These are phyloP conservation scores for Xylaria flabelliformis DNA, from an alignment of 495 filamentous ascomycete genomes.

Conservation along the genomic window DNA sequence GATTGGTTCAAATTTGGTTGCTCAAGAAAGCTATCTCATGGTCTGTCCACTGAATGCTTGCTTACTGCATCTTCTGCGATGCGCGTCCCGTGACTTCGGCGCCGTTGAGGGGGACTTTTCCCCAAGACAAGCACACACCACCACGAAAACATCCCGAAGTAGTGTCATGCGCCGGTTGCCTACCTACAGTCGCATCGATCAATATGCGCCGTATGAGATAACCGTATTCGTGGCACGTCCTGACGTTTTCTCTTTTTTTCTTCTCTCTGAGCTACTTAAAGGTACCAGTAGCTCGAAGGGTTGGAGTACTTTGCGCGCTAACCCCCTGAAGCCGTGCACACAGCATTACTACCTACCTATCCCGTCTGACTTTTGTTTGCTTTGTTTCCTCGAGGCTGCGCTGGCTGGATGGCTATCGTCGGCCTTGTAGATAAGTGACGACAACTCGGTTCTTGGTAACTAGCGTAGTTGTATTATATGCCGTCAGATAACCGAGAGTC, in stretches of 20 bases:
- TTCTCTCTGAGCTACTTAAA: background rate
- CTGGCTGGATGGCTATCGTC: background rate
- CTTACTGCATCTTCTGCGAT: constrained; percentile 24
- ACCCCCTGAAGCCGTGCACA: constrained; percentile 1
- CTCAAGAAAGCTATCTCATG: background rate
- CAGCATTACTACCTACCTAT: constrained; percentile 11
- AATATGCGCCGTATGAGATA: background rate
- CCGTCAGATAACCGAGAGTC: constrained; percentile 20
- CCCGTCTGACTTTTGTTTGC: constrained; percentile 5
- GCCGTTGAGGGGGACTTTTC: constrained; percentile 14
- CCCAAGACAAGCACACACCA: background rate
- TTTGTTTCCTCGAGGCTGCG: background rate
- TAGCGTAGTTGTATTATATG: background rate
- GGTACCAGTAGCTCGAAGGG: background rate
- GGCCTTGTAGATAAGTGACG: constrained; percentile 1
- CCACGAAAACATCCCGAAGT: background rate
- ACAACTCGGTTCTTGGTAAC: constrained; percentile 4
- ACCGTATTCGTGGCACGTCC: background rate
- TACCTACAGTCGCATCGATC: background rate
- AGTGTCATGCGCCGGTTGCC: background rate
- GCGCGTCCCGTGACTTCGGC: constrained; percentile 27
- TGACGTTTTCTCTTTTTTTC: background rate
- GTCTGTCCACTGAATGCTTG: constrained; percentile 9
- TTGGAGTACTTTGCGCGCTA: background rate
- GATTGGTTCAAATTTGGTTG: constrained; percentile 19